These are phyloP conservation scores for Phytophthora parvispora DNA, from an alignment of 352 stramenopile species.

Conservation along the genomic window DNA sequence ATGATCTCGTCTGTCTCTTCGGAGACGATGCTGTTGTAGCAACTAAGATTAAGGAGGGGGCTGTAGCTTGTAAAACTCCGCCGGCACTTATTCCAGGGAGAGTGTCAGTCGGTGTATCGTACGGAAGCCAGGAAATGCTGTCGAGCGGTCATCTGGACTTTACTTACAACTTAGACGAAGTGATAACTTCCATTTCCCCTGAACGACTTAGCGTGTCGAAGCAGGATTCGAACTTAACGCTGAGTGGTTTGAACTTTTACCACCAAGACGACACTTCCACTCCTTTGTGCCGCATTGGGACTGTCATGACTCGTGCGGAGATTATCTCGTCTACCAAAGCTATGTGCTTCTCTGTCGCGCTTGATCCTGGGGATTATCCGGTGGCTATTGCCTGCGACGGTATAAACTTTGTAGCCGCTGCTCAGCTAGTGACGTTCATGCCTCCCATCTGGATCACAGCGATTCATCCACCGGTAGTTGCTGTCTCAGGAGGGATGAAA, in stretches of 20 bases:
- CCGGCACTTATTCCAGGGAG: slow-evolving; percentile 5
- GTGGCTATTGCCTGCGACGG: slow-evolving; percentile 51
- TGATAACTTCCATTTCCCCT: slow-evolving; percentile 35
- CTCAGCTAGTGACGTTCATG: slow-evolving; percentile 18
- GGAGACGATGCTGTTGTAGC: slow-evolving; percentile 13
- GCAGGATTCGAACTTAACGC: slow-evolving; percentile 12
- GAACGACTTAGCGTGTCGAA: slow-evolving; percentile 1
- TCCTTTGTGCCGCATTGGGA: slow-evolving; percentile 41
- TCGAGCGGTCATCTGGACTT: slow-evolving; percentile 4
- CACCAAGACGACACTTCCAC: background rate
- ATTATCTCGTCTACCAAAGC: slow-evolving; percentile 37
- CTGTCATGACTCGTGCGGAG: slow-evolving; percentile 15
- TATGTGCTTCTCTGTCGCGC: slow-evolving; percentile 16
- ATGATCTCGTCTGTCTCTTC: slow-evolving; percentile 43
- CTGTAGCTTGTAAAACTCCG: slow-evolving; percentile 36
- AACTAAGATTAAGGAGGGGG: slow-evolving; percentile 6
- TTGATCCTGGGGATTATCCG: slow-evolving; percentile 26
- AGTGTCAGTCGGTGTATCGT: slow-evolving; percentile 31
- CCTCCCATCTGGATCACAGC: slow-evolving; percentile 28
- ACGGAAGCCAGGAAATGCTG: slow-evolving; percentile 6
- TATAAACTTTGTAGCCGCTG: slow-evolving; percentile 39
- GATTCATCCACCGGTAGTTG: slow-evolving; percentile 25
- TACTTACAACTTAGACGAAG: slow-evolving; percentile 39
- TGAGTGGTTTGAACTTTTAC: slow-evolving; percentile 43
- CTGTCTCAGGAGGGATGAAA: slow-evolving; percentile 18